Conservation (phyloP, 2,329 filamentous ascomycete species). For the Trichoderma sp. region DNA sequence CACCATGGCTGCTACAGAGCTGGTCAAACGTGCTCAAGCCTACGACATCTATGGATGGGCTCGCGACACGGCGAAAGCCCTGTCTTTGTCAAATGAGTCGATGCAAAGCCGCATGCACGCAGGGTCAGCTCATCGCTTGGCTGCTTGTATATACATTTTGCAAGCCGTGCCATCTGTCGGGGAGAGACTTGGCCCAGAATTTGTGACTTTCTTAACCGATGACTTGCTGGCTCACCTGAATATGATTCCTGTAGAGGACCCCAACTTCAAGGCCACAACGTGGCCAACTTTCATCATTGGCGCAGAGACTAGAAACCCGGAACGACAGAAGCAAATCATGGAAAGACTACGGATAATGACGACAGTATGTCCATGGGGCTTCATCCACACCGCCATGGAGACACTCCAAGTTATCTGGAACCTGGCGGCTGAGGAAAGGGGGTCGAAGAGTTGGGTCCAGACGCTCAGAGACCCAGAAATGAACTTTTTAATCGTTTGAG, state of each 20-base stretch:
- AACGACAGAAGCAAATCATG: conserved; percentile 53
- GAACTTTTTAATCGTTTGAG: conserved; percentile 50
- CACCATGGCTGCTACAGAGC: conserved; percentile 39
- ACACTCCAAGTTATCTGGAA: conserved; percentile 51
- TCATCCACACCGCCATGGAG: conserved; percentile 52
- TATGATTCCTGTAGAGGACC: conserved; percentile 52
- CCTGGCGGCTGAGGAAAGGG: conserved; percentile 40
- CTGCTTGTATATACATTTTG: conserved; percentile 52
- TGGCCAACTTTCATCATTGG: conserved; percentile 63
- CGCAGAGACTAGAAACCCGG: conserved; percentile 51
- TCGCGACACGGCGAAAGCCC: conserved; percentile 41
- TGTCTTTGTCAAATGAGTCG: conserved; percentile 41
- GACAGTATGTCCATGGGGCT: conserved; percentile 52
- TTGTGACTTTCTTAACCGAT: conserved; percentile 43
- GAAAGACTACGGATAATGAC: conserved; percentile 49
- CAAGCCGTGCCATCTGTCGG: conserved; percentile 44
- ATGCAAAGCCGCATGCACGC: conserved; percentile 46
- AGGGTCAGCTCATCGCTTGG: conserved; percentile 50
- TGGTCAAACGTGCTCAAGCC: conserved; percentile 45
- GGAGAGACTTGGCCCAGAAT: conserved; percentile 33
- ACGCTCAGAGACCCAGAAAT: conserved; percentile 48
- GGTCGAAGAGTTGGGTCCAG: conserved; percentile 48
- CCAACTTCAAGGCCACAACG: conserved; percentile 59
- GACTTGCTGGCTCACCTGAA: conserved; percentile 54
- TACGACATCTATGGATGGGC: conserved; percentile 51